These are phyloP conservation scores for Globisporangium paddicum DNA, from an alignment of 352 stramenopile species.

Conservation along the genomic window DNA sequence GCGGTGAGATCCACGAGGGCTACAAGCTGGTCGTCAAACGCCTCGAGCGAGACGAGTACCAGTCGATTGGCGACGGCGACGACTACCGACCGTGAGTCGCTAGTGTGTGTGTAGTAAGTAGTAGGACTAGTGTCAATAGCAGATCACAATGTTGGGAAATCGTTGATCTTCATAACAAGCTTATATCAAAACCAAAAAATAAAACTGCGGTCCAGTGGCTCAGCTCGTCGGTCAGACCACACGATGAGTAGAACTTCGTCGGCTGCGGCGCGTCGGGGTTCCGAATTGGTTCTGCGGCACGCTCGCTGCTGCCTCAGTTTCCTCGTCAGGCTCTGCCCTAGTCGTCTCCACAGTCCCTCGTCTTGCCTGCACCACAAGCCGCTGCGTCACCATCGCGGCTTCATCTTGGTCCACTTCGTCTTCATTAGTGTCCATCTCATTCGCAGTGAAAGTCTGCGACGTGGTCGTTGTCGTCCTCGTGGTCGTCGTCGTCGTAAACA, in stretches of 20 bases:
- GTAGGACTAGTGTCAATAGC: not conserved
- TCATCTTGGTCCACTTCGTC: not conserved
- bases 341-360: not conserved
- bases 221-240: not conserved
- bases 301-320: not conserved
- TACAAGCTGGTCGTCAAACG: constrained; percentile 85
- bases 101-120: not conserved
- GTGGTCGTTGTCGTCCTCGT: not conserved
- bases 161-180: not conserved
- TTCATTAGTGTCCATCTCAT: not conserved
- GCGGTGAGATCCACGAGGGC: constrained; percentile 65
- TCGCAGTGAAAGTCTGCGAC: not conserved
- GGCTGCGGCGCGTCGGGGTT: not conserved
- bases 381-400: not conserved
- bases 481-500: not conserved
- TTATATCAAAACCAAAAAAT: not conserved
- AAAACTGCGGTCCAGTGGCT: not conserved
- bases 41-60: constrained; percentile 27
- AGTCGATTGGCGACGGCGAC: constrained; percentile 16
- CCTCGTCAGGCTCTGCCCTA: not conserved
- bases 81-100: constrained; percentile 8
- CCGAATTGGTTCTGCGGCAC: not conserved
- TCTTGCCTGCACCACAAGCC: not conserved
- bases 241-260: not conserved
- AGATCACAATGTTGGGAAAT: not conserved